Conservation (phyloP, 768 basidiomycete genomes). For the Kwoniella sp. region DNA sequence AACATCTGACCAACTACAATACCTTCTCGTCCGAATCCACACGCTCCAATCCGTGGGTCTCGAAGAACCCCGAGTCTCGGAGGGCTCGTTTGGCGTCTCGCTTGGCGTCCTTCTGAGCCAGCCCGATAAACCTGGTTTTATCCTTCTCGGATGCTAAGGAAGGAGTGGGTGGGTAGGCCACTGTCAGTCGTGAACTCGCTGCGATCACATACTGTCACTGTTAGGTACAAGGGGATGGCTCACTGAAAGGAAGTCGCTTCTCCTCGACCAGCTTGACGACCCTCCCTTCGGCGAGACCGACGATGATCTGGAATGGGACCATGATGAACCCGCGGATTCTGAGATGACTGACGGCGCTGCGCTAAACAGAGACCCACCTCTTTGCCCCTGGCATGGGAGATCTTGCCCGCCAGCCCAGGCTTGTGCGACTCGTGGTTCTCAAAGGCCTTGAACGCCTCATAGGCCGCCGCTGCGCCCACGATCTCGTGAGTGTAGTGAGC, state of each 20-base stretch:
- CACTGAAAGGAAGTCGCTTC: constrained; percentile 39
- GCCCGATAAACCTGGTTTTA: constrained; percentile 31
- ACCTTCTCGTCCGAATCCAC: constrained; percentile 35
- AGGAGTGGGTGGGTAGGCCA: no score
- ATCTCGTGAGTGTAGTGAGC: constrained; percentile 37
- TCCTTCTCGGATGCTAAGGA: constrained; percentile 16
- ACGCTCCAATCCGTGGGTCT: constrained; percentile 25
- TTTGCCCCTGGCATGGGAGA: constrained; percentile 22
- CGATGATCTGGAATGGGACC: constrained; percentile 43
- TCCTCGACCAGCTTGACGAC: constrained; percentile 38
- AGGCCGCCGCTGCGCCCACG: constrained; percentile 41
- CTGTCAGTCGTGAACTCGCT: no score
- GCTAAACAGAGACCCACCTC: constrained; percentile 24
- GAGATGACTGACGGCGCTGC: no score
- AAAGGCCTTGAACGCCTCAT: constrained; percentile 38
- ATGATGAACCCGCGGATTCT: no score
- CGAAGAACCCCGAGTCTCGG: constrained; percentile 36
- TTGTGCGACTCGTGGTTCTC: constrained; percentile 31
- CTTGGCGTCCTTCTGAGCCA: constrained; percentile 24
- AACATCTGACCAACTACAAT: no score
- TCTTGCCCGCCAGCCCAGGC: constrained; percentile 21
- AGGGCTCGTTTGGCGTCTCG: constrained; percentile 36
- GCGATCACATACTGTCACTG: neutral
- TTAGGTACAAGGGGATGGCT: constrained; percentile 9
- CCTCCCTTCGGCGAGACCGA: constrained; percentile 29